Base-by-base conservation (phyloP, 176 grass and related monocot genomes). In the Aechmea fasciata region DNA sequence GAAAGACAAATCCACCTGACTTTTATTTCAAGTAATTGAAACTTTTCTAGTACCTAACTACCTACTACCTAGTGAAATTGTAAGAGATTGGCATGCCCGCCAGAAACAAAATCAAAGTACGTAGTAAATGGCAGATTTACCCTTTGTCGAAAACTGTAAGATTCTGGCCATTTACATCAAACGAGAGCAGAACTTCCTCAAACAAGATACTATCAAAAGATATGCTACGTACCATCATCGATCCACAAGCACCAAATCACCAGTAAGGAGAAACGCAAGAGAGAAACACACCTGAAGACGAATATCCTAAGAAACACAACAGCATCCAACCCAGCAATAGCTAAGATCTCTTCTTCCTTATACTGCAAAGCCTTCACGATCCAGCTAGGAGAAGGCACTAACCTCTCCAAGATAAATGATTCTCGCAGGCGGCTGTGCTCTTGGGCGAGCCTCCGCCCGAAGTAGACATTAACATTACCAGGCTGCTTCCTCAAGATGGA, bases 401-500 rank as follows among this genome's bases (percentile, higher is more conserved):
- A 87, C 52, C 93, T 87, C 79, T 92, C 93, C 78, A 97, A 75
- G 61, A 85, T 81, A 69, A 86, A 89, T 24, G 83, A 78, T 10
- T 84, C 92, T 62, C 81, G 67, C 50, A 83, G 81, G 57, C 84
- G 68, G 10, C 75, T 82, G 49, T 79, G 71, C 77, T 87, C 76
- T 76, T 90, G 83, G 15, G 89, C 82, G 57, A 97, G 79, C 70
- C 79, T 79, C 85, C 89, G 80, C 10, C 93, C 89, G 49, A 97
- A 97, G 71, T 97, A 92, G 52, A 97, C 93, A 66, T 87, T 90
- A 29, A 83, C 84, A 87, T 92, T 97, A 11, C 76, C 79, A 4
- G 89, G 93, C 22, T 90, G 93, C 65, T 97, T 97, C 77, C 89
- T 92, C 72, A 92, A 71, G 69, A 97, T 73, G 5, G 93, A 97